Conservation (phyloP, 139 green algal genomes). For the Dunaliella primolecta region DNA sequence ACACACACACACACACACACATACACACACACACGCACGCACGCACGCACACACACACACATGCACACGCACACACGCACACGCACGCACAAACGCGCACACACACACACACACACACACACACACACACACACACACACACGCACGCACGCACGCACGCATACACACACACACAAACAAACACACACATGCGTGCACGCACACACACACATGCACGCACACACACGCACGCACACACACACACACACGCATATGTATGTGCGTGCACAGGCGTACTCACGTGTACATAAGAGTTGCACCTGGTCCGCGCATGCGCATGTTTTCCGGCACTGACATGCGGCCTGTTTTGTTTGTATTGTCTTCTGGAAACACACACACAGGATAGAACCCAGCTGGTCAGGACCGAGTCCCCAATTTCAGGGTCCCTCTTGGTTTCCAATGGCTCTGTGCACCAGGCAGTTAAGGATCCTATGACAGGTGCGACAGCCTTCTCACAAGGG, state of each 20-base stretch:
- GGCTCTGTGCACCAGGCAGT: not conserved
- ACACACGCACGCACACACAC: not conserved
- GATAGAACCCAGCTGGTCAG: slow-evolving; percentile 14
- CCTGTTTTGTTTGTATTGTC: no score
- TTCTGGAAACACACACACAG: no score
- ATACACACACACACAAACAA: not conserved
- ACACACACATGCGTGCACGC: not conserved
- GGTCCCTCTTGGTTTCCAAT: slow-evolving; percentile 21
- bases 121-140: not conserved
- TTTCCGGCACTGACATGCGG: no score
- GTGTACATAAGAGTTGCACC: no score
- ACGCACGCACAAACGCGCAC: not conserved
- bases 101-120: not conserved
- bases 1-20: no score
- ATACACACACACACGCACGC: no score
- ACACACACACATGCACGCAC: not conserved
- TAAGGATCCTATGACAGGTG: slow-evolving; percentile 24
- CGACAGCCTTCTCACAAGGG: not conserved
- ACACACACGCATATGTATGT: not conserved
- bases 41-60: not conserved
- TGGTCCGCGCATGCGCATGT: no score
- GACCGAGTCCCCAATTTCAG: slow-evolving; percentile 27
- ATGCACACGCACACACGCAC: not conserved
- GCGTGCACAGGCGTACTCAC: no score
- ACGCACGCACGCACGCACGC: not conserved